phyloP scores from a whole-genome alignment of 1,139 yeast species.

The Pichia sp. region DNA sequence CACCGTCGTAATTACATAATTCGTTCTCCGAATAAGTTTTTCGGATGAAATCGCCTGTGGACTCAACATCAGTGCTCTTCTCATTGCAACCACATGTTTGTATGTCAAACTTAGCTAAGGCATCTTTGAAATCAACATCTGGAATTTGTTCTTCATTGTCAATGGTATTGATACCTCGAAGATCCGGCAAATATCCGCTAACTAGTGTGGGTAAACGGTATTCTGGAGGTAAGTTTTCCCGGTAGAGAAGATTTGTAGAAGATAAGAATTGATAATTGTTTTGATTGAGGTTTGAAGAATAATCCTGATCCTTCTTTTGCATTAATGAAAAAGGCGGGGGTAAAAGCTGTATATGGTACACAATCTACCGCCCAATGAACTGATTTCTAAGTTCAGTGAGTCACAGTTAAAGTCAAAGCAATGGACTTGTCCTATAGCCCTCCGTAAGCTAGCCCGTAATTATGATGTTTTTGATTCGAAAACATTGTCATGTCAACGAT shows the following conservation, averaged over 20 bases:
- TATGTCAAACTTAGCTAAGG: conserved; percentile 11
- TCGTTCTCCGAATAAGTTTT: conserved; percentile 57
- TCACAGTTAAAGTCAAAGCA: too few species aligned
- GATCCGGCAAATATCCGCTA: conserved; percentile 18
- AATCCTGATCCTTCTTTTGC: conserved; percentile 1
- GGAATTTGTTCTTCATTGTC: conserved; percentile 31
- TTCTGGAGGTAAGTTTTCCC: conserved; percentile 16
- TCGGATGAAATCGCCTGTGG: conserved; percentile 27
- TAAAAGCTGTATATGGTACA: background rate
- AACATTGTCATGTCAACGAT: too few species aligned
- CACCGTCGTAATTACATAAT: conserved; percentile 45
- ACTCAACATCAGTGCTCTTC: background rate
- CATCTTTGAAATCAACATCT: conserved; percentile 22
- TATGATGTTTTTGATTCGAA: too few species aligned
- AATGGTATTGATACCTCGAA: conserved; percentile 23
- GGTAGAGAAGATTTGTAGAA: conserved; percentile 12
- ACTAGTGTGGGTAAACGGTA: conserved; percentile 22
- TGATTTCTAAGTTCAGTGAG: too few species aligned
- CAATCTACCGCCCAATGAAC: background rate
- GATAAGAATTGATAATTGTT: conserved; percentile 11
- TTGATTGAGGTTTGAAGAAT: background rate
- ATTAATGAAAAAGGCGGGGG: background rate
- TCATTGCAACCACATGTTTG: background rate
- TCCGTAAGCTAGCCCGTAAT: too few species aligned
- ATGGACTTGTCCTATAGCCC: too few species aligned